Percentiles rank a stretch among this genome's conserved stretches.
Evolutionary conservation across 1,139 yeast species (phyloP).

Genomic region (Hansenula sp.): DNA sequence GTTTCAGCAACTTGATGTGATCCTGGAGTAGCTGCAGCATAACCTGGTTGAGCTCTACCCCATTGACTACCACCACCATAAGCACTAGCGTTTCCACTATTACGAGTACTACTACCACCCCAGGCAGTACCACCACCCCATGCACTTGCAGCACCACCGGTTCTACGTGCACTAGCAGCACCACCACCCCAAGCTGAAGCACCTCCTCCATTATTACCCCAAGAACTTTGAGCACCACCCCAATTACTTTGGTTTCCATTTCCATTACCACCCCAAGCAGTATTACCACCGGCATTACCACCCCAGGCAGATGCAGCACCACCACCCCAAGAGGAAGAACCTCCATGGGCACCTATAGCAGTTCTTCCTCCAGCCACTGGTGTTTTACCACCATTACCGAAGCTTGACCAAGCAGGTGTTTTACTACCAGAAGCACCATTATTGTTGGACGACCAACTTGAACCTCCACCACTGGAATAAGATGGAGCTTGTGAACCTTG

Average conservation of each 20-base stretch:
- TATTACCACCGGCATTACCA: slow-evolving; percentile 10
- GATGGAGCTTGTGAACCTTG: slow-evolving; percentile 3
- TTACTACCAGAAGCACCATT: slow-evolving; percentile 48
- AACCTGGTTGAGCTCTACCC: slow-evolving; percentile 25
- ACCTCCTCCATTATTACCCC: slow-evolving; percentile 26
- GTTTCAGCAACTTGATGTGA: slow-evolving; percentile 21
- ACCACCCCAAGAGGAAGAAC: slow-evolving; percentile 34
- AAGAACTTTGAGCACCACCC: slow-evolving; percentile 11
- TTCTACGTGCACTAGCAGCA: slow-evolving; percentile 10
- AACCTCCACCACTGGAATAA: slow-evolving; percentile 6
- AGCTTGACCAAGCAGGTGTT: slow-evolving; percentile 23
- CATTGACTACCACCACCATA: slow-evolving; percentile 22
- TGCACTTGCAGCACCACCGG: slow-evolving; percentile 4
- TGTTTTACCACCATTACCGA: slow-evolving; percentile 1
- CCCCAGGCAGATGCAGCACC: slow-evolving; percentile 20
- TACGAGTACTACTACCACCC: slow-evolving; percentile 15
- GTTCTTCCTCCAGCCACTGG: slow-evolving; percentile 37
- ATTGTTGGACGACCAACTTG: slow-evolving; percentile 25
- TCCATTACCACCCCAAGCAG: slow-evolving; percentile 23
- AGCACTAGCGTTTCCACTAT: slow-evolving; percentile 17
- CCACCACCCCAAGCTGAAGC: slow-evolving; percentile 49
- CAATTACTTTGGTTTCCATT: too few species aligned
- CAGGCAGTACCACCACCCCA: slow-evolving; percentile 21
- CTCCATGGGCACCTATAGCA: slow-evolving; percentile 32
- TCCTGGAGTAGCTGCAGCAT: slow-evolving; percentile 31